A percentile compares a stretch with the other conserved stretches of the same genome.
Evolutionary conservation across 2,329 filamentous ascomycete genomes (phyloP).

Genomic region (Cladophialophora psammophila): DNA sequence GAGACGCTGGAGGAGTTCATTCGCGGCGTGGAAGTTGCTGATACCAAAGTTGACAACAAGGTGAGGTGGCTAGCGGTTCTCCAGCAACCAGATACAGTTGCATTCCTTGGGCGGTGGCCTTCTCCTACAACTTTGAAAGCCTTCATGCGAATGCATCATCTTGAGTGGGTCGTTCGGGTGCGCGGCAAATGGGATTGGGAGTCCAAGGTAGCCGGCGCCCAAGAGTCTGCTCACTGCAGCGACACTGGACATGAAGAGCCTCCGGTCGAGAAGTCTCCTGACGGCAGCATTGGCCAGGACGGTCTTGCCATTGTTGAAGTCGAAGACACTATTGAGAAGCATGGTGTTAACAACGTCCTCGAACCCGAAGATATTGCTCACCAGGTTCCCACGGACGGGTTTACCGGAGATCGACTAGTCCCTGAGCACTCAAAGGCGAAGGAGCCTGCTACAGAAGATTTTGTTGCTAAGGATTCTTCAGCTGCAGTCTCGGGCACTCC

Average conservation of each 20-base stretch:
- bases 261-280: neutral
- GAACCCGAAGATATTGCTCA: neutral
- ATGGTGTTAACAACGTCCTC: neutral
- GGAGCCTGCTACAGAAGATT: neutral
- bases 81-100: neutral
- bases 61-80: neutral
- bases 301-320: neutral
- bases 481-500: neutral
- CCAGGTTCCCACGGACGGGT: neutral
- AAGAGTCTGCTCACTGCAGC: neutral
- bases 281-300: neutral
- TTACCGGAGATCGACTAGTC: neutral
- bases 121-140: neutral
- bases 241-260: neutral
- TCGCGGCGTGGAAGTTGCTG: slow-evolving; percentile 3
- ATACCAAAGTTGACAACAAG: slow-evolving; percentile 3
- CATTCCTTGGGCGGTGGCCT: slow-evolving; percentile 7
- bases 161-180: slow-evolving; percentile 18
- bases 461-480: neutral
- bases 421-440: neutral
- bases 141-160: slow-evolving; percentile 5
- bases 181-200: slow-evolving; percentile 1
- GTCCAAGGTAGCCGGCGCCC: neutral
- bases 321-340: neutral
- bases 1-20: slow-evolving; percentile 17